Conservation (phyloP, 495 filamentous ascomycete species). For the Podospora fimiseda region DNA sequence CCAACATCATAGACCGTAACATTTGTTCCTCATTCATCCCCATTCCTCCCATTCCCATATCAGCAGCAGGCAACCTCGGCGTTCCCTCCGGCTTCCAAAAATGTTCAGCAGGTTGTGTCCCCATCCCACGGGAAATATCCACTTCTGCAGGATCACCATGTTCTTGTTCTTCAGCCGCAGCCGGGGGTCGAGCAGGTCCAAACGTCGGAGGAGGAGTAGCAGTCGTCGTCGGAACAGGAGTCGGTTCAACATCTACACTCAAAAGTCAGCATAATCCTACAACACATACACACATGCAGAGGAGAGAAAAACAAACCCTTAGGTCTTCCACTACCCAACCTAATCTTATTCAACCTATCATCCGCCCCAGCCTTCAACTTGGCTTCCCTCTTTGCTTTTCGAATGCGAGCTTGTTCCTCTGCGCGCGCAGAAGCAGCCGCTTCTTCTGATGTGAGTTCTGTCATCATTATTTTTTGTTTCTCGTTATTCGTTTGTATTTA, state of each 20-base stretch:
- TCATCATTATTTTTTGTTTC: conserved; percentile 14
- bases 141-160: conserved; percentile 65
- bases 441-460: conserved; percentile 24
- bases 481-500: background rate
- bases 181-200: background rate
- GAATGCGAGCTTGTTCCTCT: conserved; percentile 69
- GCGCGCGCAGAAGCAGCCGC: conserved; percentile 55
- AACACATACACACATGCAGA: background rate
- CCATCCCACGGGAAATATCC: conserved; percentile 64
- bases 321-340: conserved; percentile 59
- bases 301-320: conserved; percentile 30
- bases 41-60: conserved; percentile 10
- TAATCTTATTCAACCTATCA: conserved; percentile 77
- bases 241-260: background rate
- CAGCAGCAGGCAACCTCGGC: conserved; percentile 21
- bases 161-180: conserved; percentile 11
- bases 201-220: background rate
- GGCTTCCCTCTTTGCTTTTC: conserved; percentile 83
- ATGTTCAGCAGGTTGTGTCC: conserved; percentile 34
- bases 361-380: conserved; percentile 81
- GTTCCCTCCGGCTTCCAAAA: conserved; percentile 45
- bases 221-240: background rate
- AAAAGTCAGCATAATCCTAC: background rate
- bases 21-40: conserved; percentile 32
- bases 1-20: conserved; percentile 44